These are phyloP conservation scores for Corrigiola litoralis DNA, from an alignment of 179 eudicot species.

Conservation along the genomic window DNA sequence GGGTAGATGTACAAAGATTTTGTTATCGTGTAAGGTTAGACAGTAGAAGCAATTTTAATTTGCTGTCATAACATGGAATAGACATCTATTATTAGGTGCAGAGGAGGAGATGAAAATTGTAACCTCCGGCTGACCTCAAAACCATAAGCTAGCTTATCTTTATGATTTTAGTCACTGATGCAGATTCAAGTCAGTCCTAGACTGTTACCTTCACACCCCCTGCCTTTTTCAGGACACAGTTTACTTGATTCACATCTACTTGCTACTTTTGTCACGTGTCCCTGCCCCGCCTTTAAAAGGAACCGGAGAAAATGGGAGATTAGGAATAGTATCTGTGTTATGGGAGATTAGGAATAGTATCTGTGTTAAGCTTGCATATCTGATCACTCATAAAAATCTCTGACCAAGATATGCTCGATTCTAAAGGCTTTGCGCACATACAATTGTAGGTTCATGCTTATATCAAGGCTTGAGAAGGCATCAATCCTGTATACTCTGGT, in stretches of 20 bases:
- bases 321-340: too few species aligned
- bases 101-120: too few species aligned
- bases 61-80: too few species aligned
- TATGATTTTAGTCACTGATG: too few species aligned
- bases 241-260: neutral
- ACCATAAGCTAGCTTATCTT: too few species aligned
- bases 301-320: neutral
- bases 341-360: too few species aligned
- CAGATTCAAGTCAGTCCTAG: neutral
- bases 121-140: too few species aligned
- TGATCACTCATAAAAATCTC: neutral
- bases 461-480: slow-evolving; percentile 23
- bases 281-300: neutral
- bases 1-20: too few species aligned
- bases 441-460: slow-evolving; percentile 37
- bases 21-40: too few species aligned
- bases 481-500: slow-evolving; percentile 51
- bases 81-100: too few species aligned
- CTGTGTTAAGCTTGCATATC: neutral
- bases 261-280: neutral
- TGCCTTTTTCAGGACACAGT: neutral
- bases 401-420: neutral
- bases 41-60: too few species aligned
- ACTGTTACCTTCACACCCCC: neutral
- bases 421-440: neutral